phyloP scores from a whole-genome alignment of 345 rosid genomes.

The Rubroshorea leprosula region DNA sequence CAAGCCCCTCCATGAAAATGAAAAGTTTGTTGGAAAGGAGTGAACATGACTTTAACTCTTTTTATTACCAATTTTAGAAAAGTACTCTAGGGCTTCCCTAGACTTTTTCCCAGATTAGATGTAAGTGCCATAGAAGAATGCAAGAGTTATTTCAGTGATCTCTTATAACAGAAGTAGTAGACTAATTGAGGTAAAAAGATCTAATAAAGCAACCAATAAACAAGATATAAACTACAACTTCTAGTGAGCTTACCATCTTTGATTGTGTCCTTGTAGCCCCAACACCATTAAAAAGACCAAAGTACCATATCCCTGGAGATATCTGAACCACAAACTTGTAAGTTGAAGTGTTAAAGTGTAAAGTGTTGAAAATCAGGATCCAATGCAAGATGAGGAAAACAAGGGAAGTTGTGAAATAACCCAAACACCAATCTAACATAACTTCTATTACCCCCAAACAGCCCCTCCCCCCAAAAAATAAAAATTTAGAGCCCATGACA shows the following conservation, averaged over 20 bases:
- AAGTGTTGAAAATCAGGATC: neutral
- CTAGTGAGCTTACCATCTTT: constrained; percentile 64
- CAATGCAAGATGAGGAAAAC: neutral
- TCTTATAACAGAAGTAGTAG: neutral
- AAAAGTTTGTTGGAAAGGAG: too few relatives aligned
- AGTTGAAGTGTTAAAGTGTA: neutral
- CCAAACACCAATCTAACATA: too few relatives aligned
- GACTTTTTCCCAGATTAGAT: neutral
- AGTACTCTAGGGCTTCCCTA: neutral
- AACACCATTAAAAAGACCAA: constrained; percentile 88
- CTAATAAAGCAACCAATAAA: neutral
- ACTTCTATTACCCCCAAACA: too few relatives aligned
- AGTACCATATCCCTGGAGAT: constrained; percentile 80
- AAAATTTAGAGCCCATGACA: too few relatives aligned
- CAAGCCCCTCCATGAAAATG: neutral
- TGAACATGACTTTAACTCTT: too few relatives aligned
- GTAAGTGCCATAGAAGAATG: too few relatives aligned
- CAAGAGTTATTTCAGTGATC: neutral
- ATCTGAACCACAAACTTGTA: constrained; percentile 39
- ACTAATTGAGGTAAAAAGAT: neutral
- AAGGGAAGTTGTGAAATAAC: too few relatives aligned
- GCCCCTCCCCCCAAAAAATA: too few relatives aligned
- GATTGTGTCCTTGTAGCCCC: constrained; percentile 81
- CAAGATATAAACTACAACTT: constrained; percentile 6
- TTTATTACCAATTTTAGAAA: neutral